phyloP scores from a whole-genome alignment of 345 rosid species.

The Dimocarpus longan region DNA sequence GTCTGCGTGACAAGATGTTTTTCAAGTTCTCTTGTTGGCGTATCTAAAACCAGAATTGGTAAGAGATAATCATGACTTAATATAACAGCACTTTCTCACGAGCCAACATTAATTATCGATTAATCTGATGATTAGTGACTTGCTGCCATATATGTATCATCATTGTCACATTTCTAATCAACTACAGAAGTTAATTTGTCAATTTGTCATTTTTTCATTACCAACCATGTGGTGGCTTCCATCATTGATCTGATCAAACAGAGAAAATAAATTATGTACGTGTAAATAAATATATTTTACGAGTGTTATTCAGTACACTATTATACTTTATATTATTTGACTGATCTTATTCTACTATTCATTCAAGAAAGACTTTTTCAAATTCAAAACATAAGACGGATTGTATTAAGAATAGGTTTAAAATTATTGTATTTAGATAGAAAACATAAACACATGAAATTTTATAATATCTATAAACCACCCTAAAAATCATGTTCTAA shows the following conservation, averaged over 20 bases:
- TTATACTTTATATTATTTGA: no score
- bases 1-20: background rate
- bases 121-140: slow-evolving; percentile 9
- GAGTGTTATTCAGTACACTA: no score
- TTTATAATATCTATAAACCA: no score
- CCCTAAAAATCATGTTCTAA: no score
- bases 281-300: no score
- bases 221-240: background rate
- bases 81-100: background rate
- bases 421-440: no score
- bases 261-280: no score
- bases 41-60: background rate
- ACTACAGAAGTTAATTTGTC: background rate
- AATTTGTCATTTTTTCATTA: background rate
- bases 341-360: no score
- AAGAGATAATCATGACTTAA: background rate
- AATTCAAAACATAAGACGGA: no score
- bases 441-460: no score
- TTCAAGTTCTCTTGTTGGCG: background rate
- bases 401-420: no score
- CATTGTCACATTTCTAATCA: background rate
- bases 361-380: no score
- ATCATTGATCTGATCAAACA: background rate
- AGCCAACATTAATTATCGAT: background rate
- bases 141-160: slow-evolving; percentile 1